A percentile compares a stretch with the other conserved stretches of the same genome.
Evolutionary conservation across 495 filamentous ascomycete genomes (phyloP).

Genomic region (Tetracladium setigerum): DNA sequence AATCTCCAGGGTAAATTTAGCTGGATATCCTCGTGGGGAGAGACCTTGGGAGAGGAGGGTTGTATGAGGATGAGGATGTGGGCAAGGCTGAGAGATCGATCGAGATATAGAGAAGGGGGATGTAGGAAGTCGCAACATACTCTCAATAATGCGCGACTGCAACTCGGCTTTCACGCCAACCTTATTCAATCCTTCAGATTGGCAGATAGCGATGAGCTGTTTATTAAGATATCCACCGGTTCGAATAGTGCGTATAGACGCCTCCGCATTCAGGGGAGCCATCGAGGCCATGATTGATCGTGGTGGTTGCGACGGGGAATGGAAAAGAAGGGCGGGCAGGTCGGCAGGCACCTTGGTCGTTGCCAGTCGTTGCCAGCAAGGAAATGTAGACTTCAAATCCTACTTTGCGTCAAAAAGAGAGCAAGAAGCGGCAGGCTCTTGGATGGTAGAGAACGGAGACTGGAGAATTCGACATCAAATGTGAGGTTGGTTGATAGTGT

Average conservation of each 20-base stretch:
- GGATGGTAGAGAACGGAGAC: too few relatives aligned
- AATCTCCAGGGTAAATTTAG: background rate
- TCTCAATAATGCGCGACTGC: conserved; percentile 63
- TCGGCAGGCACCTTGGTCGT: background rate
- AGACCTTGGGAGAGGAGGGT: background rate
- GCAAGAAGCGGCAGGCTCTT: too few relatives aligned
- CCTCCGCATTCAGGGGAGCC: conserved; percentile 34
- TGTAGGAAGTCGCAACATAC: conserved; percentile 43
- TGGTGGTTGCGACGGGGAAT: background rate
- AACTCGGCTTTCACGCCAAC: conserved; percentile 76
- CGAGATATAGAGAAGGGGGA: background rate
- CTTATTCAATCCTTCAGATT: conserved; percentile 57
- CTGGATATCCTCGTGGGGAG: background rate
- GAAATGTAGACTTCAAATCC: background rate
- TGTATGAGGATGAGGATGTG: background rate
- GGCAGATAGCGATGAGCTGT: conserved; percentile 67
- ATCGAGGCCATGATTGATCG: conserved; percentile 19
- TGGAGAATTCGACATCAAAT: too few relatives aligned
- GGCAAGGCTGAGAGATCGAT: background rate
- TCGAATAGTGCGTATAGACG: conserved; percentile 26
- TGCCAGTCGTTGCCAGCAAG: background rate
- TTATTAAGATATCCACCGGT: conserved; percentile 47
- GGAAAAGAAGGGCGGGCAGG: conserved; percentile 9
- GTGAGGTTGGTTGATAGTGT: too few relatives aligned
- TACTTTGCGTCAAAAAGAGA: too few relatives aligned